Percentiles rank a stretch among this genome's conserved stretches.
These are phyloP conservation scores for Pichia sp. DNA, from an alignment of 1,139 yeast genomes.

Conservation along the genomic window DNA sequence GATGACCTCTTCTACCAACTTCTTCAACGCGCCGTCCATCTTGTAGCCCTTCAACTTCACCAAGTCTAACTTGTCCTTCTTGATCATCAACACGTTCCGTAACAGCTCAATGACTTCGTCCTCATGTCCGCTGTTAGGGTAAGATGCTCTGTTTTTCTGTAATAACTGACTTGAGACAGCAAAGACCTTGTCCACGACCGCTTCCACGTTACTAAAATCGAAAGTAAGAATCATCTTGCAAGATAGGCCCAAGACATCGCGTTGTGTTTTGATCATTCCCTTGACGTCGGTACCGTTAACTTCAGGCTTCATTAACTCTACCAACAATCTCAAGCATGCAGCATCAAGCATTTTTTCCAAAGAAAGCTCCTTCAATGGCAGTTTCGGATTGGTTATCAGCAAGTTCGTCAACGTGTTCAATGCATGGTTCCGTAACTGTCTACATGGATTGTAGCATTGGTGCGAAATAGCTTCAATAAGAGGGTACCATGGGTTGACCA, in stretches of 20 bases:
- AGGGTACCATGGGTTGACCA: slow-evolving; percentile 42
- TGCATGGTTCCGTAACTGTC: slow-evolving; percentile 68
- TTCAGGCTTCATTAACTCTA: slow-evolving; percentile 62
- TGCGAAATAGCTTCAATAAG: slow-evolving; percentile 76
- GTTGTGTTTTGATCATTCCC: slow-evolving; percentile 63
- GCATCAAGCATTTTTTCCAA: slow-evolving; percentile 60
- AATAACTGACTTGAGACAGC: slow-evolving; percentile 27
- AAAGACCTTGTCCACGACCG: slow-evolving; percentile 27
- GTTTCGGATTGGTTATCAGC: slow-evolving; percentile 32
- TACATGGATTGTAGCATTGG: slow-evolving; percentile 85
- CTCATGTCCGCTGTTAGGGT: slow-evolving; percentile 30
- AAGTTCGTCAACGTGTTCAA: slow-evolving; percentile 49
- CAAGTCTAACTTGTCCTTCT: slow-evolving; percentile 36
- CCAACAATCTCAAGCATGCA: slow-evolving; percentile 71
- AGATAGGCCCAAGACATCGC: slow-evolving; percentile 60
- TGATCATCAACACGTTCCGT: slow-evolving; percentile 52
- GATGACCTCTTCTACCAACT: slow-evolving; percentile 19
- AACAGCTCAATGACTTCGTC: slow-evolving; percentile 63
- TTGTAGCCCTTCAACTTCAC: slow-evolving; percentile 22
- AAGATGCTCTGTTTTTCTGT: slow-evolving; percentile 21
- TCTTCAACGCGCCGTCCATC: slow-evolving; percentile 25
- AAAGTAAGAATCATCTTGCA: slow-evolving; percentile 71
- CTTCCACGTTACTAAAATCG: slow-evolving; percentile 24
- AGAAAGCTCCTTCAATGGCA: slow-evolving; percentile 36
- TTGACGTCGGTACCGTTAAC: slow-evolving; percentile 59